Evolutionary conservation across 2,329 filamentous ascomycete species (phyloP), one percentile per base, ranked within the genome.

Genomic region (Magnaporthales sp.): DNA sequence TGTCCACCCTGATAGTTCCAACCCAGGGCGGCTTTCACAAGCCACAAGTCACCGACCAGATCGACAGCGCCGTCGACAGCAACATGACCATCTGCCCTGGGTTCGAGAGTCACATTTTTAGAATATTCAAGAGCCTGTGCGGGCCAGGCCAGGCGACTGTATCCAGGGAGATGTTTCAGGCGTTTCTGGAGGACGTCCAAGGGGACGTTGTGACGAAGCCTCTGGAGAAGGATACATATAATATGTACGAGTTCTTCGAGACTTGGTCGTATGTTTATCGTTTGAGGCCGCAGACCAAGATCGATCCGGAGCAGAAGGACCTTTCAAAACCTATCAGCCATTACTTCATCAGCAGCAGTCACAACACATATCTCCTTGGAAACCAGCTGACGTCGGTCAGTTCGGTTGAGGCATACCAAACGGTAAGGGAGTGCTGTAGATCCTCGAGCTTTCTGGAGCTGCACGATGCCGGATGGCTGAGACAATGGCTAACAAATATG

Each of bases 341-440:
- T 75, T 97, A 97, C 79, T 97, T 92, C 76, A 93, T 97, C 75
- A 96, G 90, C 69, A 96, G 92, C 71, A 97, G 92, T 74, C 93
- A 97, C 80, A 97, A 97, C 75, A 97, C 93, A 0, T 97, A 97
- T 75, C 81, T 97, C 58, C 89, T 89, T 1, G 93, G 93, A 2
- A 93, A 96, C 72, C 94, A 97, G 77, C 82, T 95, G 56, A 89
- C 87, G 68, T 92, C 92, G 62, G 86, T 87, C 68, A 90, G 91
- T 68, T 92, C 90, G 30, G 87, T 89, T 0, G 88, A 93, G 67
- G 87, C 90, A 13, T 97, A 97, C 77, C 89, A 84, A 71, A 86
- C 88, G 74, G 91, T 91, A 74, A 73, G 64, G 1, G 61, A 63
- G 31, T 13, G 9, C 30, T 27, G 61, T 4, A 2, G 27, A 10